Evolutionary conservation across 768 basidiomycete genomes (phyloP), one percentile per base, ranked within the genome.

Genomic region (Macrolepiota albuminosa): DNA sequence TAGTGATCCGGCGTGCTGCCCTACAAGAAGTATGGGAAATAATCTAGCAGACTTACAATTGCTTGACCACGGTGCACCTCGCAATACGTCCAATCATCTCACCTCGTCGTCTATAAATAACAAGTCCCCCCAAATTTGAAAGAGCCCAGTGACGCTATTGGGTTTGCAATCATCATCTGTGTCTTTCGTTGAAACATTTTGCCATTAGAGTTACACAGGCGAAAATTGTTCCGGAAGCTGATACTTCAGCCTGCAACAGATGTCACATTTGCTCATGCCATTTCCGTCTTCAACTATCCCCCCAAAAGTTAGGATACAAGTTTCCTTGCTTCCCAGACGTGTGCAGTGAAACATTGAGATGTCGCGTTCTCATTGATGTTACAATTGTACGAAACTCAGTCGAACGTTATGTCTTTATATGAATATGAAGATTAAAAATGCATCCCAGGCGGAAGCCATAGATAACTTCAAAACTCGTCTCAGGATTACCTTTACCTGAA

Each of bases 51-150:
- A 21, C 21, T 21, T 21, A 21, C 21, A 21, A 21, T 21, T 21
- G 21, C 21, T 21, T 21, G 21, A 21, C 21, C 21, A 21, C 21
- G 21, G 21, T 21, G 21, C 21, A 21, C 21, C 21, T 21, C 21
- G 21, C 21, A 21, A 21, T 21, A 21, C 21, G 21, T 21, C 21
- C 21, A 21, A 21, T 21, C 21, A 21, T 21, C 21, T 21, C 21
- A 21, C 21, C 21, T 21, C 21, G 21, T 21, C 21, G 21, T 21
- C 21, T 21, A 21, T 21, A 21, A 21, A 21, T 21, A 21, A 14
- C 56, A 64, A 48, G 75, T 75, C 57, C 66, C 75, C 4, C 47
- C 50, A 10, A 62, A 52, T 26, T 64, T 76, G 49, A 66, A 67
- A 13, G 53, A 58, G 16, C 56, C 42, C 39, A 71, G 68, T 8